phyloP scores from a whole-genome alignment of 1,284 basidiomycete species.

The Retiboletus flavoniger region DNA sequence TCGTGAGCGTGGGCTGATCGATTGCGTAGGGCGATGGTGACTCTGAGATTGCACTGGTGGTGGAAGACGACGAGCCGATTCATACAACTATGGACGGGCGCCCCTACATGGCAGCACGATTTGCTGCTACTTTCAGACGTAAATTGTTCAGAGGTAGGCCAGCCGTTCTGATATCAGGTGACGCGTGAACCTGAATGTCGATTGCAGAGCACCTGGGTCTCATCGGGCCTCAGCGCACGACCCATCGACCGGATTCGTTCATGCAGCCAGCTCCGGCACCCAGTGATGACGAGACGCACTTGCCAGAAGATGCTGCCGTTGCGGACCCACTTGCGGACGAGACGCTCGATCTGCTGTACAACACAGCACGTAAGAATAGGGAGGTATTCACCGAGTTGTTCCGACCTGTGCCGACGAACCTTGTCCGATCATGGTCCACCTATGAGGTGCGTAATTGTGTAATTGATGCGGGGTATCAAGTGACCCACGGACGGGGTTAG shows the following conservation, averaged over 20 bases:
- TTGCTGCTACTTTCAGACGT: slow-evolving; percentile 76
- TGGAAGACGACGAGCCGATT: slow-evolving; percentile 84
- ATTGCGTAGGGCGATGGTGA: slow-evolving; percentile 76
- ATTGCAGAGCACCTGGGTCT: slow-evolving; percentile 82
- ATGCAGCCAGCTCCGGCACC: slow-evolving; percentile 79
- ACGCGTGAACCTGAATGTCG: slow-evolving; percentile 1
- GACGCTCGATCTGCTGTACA: slow-evolving; percentile 63
- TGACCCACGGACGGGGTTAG: slow-evolving; percentile 37
- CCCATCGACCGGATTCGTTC: slow-evolving; percentile 48
- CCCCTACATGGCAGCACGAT: slow-evolving; percentile 65
- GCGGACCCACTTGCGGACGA: slow-evolving; percentile 76
- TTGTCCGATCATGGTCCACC: slow-evolving; percentile 72
- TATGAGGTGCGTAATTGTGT: slow-evolving; percentile 60
- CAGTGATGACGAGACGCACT: slow-evolving; percentile 64
- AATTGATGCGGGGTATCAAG: not conserved
- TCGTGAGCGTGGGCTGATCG: slow-evolving; percentile 9
- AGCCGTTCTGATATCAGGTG: not conserved
- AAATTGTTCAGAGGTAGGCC: slow-evolving; percentile 68
- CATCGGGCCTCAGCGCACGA: slow-evolving; percentile 60
- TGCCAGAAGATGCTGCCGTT: slow-evolving; percentile 63
- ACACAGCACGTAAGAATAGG: slow-evolving; percentile 76
- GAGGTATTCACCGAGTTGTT: slow-evolving; percentile 83
- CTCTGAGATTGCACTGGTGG: slow-evolving; percentile 88
- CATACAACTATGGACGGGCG: slow-evolving; percentile 78
- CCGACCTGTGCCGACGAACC: slow-evolving; percentile 77